phyloP scores from a whole-genome alignment of 257 asterid genomes.

The Solanum neorickii region DNA sequence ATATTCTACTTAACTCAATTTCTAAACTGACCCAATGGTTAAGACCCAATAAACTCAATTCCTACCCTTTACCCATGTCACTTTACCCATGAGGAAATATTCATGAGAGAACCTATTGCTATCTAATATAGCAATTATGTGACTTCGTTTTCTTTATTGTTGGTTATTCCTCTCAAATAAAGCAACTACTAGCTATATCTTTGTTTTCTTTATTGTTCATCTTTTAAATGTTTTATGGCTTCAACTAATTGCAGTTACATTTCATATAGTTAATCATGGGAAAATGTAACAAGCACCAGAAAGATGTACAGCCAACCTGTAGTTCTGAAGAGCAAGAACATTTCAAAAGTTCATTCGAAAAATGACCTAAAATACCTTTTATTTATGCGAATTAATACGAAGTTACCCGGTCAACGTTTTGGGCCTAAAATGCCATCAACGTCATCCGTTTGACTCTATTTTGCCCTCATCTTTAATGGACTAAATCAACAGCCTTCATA shows the following conservation, averaged over 20 bases:
- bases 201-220: background rate
- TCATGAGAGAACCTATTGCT: background rate
- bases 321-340: background rate
- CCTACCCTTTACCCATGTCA: background rate
- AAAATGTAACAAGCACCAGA: background rate
- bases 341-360: background rate
- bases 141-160: background rate
- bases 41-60: background rate
- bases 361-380: background rate
- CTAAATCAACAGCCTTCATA: background rate
- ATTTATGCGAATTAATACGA: no score
- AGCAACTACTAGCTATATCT: background rate
- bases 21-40: background rate
- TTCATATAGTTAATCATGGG: background rate
- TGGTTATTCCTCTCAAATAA: background rate
- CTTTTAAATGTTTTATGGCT: background rate
- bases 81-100: background rate
- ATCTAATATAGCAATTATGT: background rate
- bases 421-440: background rate
- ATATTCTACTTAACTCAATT: background rate
- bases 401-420: background rate
- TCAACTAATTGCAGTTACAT: background rate
- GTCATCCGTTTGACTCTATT: background rate
- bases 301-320: background rate
- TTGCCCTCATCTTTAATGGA: no score